phyloP scores from a whole-genome alignment of 2,329 filamentous ascomycete genomes.

The Epicoccum nigrum region DNA sequence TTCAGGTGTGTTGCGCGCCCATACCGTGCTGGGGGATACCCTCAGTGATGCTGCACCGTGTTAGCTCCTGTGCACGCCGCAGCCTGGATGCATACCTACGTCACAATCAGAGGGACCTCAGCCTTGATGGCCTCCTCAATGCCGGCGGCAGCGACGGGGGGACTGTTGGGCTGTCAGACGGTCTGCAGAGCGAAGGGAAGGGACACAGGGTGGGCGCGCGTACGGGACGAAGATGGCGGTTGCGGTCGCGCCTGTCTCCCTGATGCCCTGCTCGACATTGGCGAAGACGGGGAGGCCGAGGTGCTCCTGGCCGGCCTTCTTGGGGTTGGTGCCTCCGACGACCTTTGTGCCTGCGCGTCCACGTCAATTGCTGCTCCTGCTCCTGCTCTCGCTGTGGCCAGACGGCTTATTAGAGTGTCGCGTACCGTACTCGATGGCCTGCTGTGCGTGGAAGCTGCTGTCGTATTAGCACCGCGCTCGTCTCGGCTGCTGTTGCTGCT shows the following conservation, averaged over 20 bases:
- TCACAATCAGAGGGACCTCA: slow-evolving; percentile 93
- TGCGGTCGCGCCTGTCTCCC: slow-evolving; percentile 87
- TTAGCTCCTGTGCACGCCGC: slow-evolving; percentile 32
- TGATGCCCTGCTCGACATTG: slow-evolving; percentile 84
- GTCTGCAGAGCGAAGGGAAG: slow-evolving; percentile 2
- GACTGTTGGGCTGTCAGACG: slow-evolving; percentile 60
- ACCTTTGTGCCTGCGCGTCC: slow-evolving; percentile 80
- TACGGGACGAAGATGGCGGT: slow-evolving; percentile 97
- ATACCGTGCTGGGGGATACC: slow-evolving; percentile 95
- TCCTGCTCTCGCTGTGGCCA: slow-evolving; percentile 23
- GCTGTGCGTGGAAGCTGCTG: slow-evolving; percentile 91
- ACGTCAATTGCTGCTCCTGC: slow-evolving; percentile 36
- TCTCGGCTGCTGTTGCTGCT: too few relatives aligned
- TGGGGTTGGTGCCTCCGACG: slow-evolving; percentile 97
- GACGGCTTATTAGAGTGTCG: slow-evolving; percentile 20
- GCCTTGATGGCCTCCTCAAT: slow-evolving; percentile 96
- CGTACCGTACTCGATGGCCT: slow-evolving; percentile 97
- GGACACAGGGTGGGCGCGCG: slow-evolving; percentile 31
- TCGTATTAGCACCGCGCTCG: slow-evolving; percentile 19
- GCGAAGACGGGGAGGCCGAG: slow-evolving; percentile 92
- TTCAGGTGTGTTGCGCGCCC: neutral
- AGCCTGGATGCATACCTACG: slow-evolving; percentile 54
- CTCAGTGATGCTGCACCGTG: slow-evolving; percentile 75
- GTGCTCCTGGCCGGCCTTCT: slow-evolving; percentile 92
- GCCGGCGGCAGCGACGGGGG: slow-evolving; percentile 87